Evolutionary conservation across 805 yeast species (phyloP), one percentile per base, ranked within the genome.

Genomic region (Metschnikowia amazonensis): DNA sequence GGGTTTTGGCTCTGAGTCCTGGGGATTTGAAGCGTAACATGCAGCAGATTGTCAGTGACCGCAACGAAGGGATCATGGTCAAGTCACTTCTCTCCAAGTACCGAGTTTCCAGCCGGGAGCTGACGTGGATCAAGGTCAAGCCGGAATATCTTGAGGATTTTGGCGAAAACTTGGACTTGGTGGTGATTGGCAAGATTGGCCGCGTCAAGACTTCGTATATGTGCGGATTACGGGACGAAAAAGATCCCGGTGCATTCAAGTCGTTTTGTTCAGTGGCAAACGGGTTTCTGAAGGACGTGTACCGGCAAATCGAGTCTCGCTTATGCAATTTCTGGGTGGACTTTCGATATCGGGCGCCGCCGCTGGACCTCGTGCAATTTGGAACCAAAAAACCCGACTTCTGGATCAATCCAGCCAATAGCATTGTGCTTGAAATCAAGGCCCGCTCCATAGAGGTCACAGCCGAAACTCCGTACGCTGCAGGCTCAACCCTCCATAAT

Each of bases 101-200:
- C 60, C 60, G 65, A 2, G 72, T 86, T 13, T 87, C 80, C n/a
- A 76, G 74, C 28, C 67, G 89, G 41, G 72, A 74, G 35, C 77
- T 75, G 14, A 65, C 74, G n/a, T 92, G 97, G 96, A 69, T 89
- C 13, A 92, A 92, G 58, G 77, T 92, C 2, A 92, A 92, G 61
- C 98, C 98, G 0, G 97, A 90, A 54, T 90, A 89, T 59, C 68
- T 89, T 43, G 84, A 81, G 45, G 88, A 84, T 47, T 85, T 86
- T 62, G 96, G 96, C 8, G 96, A 89, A 51, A 86, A 86, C 56
- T 69, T 89, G 50, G 98, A 92, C 62, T 61, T 89, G 39, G 70
- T 82, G 2, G 55, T 92, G 0, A 81, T 90, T 46, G 99, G 97
- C 0, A 84, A 82, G 45, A 81, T 79, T 45, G 81, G 81, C 14